A percentile compares a stretch with the other conserved stretches of the same genome.
These are phyloP conservation scores for Stagonosporopsis tanaceti DNA, from an alignment of 2,329 filamentous ascomycete genomes.

Conservation along the genomic window DNA sequence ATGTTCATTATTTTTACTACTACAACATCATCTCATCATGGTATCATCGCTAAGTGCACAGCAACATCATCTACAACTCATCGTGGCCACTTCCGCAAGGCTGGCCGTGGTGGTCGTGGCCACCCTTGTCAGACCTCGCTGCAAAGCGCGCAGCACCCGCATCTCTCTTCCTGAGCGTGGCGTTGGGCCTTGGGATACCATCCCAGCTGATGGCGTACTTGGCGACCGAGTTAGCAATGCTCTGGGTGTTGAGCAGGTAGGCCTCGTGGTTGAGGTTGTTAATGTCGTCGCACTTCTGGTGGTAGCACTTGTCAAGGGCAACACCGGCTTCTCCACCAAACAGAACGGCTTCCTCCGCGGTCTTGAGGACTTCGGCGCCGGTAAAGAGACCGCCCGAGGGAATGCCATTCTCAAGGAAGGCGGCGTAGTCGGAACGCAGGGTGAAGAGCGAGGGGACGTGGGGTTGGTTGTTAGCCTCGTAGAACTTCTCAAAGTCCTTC, in stretches of 20 bases:
- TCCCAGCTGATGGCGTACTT: conserved; percentile 50
- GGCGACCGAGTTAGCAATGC: conserved; percentile 50
- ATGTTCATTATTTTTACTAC: conserved; percentile 5
- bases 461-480: conserved; percentile 41
- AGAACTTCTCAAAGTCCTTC: conserved; percentile 48
- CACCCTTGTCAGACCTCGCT: conserved; percentile 36
- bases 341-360: conserved; percentile 44
- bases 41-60: conserved; percentile 17
- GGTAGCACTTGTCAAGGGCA: conserved; percentile 50
- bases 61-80: conserved; percentile 18
- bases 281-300: conserved; percentile 48
- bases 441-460: conserved; percentile 49
- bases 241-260: conserved; percentile 49
- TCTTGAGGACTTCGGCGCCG: conserved; percentile 52
- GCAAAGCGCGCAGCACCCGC: conserved; percentile 35
- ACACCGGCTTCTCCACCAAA: conserved; percentile 51
- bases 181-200: conserved; percentile 43
- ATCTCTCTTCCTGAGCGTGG: conserved; percentile 39
- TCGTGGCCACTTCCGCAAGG: conserved; percentile 34
- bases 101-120: conserved; percentile 39
- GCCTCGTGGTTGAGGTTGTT: conserved; percentile 49
- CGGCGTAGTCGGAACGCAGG: conserved; percentile 52
- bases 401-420: conserved; percentile 52
- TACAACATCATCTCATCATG: conserved; percentile 17
- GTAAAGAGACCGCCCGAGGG: conserved; percentile 52